Evolutionary conservation across 495 filamentous ascomycete genomes (phyloP), one percentile per base, ranked within the genome.

Genomic region (Parathielavia hyrcaniae): DNA sequence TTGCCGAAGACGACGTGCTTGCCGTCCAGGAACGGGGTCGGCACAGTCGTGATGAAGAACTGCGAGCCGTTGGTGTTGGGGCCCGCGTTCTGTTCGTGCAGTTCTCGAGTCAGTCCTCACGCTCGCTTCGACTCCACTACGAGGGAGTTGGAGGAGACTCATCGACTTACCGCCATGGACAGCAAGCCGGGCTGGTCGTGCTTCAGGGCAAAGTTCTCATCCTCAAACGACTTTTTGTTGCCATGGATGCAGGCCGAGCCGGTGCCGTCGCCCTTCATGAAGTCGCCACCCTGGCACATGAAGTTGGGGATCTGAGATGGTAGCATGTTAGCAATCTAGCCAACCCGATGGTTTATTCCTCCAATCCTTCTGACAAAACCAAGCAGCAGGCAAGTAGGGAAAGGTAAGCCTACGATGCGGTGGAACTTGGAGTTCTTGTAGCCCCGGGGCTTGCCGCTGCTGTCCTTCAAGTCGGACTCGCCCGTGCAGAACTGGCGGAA

Each of bases 401-500:
- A 34, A 13, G n/a, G n/a, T 45, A 38, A 26, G 82, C 89, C 59
- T 78, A 95, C 91, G 55, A 97, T 87, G 58, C 95, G 84, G 70
- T 98, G 93, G 64, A 98, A 97, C 66, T 91, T 96, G 76, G 82
- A 83, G 26, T 89, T 88, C 69, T 97, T 97, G 75, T 96, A 98
- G 34, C 93, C 93, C 64, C 93, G 84, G 8, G 90, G 89, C 53
- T 83, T 77, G n/a, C 91, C 90, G 34, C 84, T 80, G 45, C 78
- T 66, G 65, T 87, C 88, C 75, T 91, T 97, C 26, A 30, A 30
- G 26, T 6, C 26, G 49, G 78, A 86, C 74, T 97, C 93, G 58
- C 93, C 95, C 0, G 91, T 97, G 73, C 95, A 97, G 74, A 95
- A 95, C 68, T 95, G 89, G 14, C 92, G 88, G 71, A 98, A 97